Percentiles rank a stretch among this genome's conserved stretches.
These are phyloP conservation scores for Yamadazyma jaroonii DNA, from an alignment of 1,139 yeast genomes.

Conservation along the genomic window DNA sequence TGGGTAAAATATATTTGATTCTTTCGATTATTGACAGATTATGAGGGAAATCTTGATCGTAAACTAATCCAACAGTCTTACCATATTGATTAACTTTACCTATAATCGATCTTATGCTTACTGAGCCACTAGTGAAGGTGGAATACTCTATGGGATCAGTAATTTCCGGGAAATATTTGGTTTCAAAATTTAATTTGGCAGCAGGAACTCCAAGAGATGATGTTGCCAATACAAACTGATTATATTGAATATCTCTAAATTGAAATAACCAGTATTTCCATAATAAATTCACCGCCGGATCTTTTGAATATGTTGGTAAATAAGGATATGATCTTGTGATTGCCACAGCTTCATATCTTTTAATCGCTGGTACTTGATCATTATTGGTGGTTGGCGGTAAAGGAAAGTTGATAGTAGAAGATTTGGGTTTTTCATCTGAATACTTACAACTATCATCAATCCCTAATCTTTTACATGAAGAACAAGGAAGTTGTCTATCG, in stretches of 20 bases:
- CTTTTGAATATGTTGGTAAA: constrained; percentile 9
- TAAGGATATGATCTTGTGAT: constrained; percentile 6
- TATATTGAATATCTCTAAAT: constrained; percentile 7
- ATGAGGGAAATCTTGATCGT: constrained; percentile 4
- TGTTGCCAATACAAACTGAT: constrained; percentile 7
- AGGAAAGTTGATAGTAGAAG: too few relatives aligned
- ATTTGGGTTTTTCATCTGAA: not conserved
- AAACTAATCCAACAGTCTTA: constrained; percentile 6
- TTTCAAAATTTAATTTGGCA: constrained; percentile 2
- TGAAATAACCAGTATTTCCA: constrained; percentile 12
- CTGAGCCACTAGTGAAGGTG: constrained; percentile 5
- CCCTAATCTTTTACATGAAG: constrained; percentile 24
- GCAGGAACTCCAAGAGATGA: constrained; percentile 7
- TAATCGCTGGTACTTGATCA: not conserved
- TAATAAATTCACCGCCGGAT: constrained; percentile 9
- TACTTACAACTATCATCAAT: constrained; percentile 15
- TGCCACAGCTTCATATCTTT: not conserved
- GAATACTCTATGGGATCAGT: constrained; percentile 6
- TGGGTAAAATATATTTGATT: constrained; percentile 9
- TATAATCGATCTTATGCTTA: constrained; percentile 5
- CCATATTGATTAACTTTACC: constrained; percentile 7
- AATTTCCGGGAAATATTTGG: constrained; percentile 4
- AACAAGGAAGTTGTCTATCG: constrained; percentile 31
- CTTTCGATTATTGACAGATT: constrained; percentile 1
- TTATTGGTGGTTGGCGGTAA: too few relatives aligned